Percentiles rank a stretch among this genome's conserved stretches.
These are phyloP conservation scores for Sugiyamaella floridensis DNA, from an alignment of 805 yeast species.

Conservation along the genomic window DNA sequence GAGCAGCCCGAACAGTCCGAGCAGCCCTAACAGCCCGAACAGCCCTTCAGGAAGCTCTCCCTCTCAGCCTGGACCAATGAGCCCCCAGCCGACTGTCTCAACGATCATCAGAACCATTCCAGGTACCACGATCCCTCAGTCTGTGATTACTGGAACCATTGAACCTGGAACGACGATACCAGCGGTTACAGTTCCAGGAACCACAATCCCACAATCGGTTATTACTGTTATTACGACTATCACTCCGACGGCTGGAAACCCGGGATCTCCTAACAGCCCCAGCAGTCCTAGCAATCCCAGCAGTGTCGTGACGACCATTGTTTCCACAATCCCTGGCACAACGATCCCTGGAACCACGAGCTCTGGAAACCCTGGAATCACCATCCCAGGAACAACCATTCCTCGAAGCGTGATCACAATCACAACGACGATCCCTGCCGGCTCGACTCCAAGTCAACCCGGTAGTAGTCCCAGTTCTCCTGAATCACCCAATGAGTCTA, in stretches of 20 bases:
- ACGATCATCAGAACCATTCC: slow-evolving; percentile 2
- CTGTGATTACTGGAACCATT: slow-evolving; percentile 15
- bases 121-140: slow-evolving; percentile 2
- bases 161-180: slow-evolving; percentile 15
- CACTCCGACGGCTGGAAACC: neutral
- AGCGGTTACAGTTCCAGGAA: slow-evolving; percentile 11
- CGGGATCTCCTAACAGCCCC: neutral
- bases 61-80: neutral
- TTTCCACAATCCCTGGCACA: slow-evolving; percentile 15
- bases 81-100: neutral
- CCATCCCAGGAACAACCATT: slow-evolving; percentile 18
- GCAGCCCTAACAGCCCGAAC: neutral
- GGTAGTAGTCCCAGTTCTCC: no score
- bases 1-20: neutral
- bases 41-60: neutral
- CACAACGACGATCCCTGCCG: slow-evolving; percentile 6
- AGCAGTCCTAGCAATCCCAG: neutral
- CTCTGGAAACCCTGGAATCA: slow-evolving; percentile 16
- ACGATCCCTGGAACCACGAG: slow-evolving; percentile 13
- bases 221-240: slow-evolving; percentile 3
- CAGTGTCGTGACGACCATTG: slow-evolving; percentile 3
- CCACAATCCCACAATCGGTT: slow-evolving; percentile 1
- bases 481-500: no score
- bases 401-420: slow-evolving; percentile 16
- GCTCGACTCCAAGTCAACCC: neutral